These are phyloP conservation scores for Tulasnella calospora DNA, from an alignment of 768 basidiomycete genomes.

Conservation along the genomic window DNA sequence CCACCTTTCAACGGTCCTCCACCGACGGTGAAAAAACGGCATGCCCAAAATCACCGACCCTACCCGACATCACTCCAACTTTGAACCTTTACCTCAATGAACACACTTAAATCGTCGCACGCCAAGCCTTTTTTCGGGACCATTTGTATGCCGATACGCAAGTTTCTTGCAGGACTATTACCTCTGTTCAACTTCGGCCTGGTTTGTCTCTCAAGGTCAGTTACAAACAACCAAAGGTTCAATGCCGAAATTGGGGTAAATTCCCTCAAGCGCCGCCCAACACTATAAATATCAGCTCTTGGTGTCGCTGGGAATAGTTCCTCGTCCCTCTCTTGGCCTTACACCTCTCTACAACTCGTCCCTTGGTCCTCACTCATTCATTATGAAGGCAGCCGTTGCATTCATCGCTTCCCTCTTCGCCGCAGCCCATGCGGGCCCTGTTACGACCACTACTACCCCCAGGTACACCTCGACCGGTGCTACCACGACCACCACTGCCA, in stretches of 20 bases:
- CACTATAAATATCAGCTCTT: not conserved
- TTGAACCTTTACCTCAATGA: not conserved
- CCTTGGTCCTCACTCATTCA: not conserved
- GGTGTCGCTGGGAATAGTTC: not conserved
- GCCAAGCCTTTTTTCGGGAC: not conserved
- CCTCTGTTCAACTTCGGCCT: not conserved
- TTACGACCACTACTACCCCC: slow-evolving; percentile 40
- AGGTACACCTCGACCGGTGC: not conserved
- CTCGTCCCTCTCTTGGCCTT: not conserved
- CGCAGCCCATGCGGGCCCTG: slow-evolving; percentile 47
- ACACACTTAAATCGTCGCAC: not conserved
- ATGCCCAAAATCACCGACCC: not conserved
- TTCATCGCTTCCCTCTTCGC: slow-evolving; percentile 31
- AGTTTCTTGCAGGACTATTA: not conserved
- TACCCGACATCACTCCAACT: not conserved
- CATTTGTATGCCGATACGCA: not conserved
- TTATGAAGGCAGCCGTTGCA: slow-evolving; percentile 28
- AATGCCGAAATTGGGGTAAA: not conserved
- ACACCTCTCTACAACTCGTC: not conserved
- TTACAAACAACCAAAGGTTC: too few relatives aligned
- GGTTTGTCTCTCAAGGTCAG: not conserved
- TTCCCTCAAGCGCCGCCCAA: not conserved
- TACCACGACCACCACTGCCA: not conserved
- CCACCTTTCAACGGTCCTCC: not conserved
- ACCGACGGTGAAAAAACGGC: not conserved